Percentiles rank a stretch among this genome's conserved stretches.
phyloP scores from a whole-genome alignment of 805 yeast species.

The Wickerhamiella allomyrinae region DNA sequence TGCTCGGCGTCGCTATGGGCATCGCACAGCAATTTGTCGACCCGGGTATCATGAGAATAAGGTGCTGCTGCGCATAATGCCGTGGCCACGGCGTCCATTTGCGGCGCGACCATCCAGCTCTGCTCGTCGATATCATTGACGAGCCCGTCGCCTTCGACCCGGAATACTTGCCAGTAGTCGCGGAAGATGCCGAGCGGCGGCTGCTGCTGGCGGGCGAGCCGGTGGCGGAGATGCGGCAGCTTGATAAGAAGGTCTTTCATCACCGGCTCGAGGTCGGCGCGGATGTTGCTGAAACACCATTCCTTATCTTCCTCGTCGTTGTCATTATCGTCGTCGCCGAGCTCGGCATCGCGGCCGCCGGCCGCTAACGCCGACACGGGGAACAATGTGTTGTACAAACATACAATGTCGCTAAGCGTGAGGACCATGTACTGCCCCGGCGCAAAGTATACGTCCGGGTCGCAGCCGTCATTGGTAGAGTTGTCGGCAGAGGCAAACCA shows the following conservation, averaged over 20 bases:
- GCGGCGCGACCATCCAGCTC: background rate
- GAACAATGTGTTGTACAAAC: conserved; percentile 18
- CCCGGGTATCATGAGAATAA: background rate
- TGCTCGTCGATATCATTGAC: conserved; percentile 19
- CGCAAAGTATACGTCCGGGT: conserved; percentile 1
- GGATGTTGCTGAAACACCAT: conserved; percentile 24
- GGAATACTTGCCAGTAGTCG: conserved; percentile 25
- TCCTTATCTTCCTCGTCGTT: conserved; percentile 14
- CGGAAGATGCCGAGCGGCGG: conserved; percentile 10
- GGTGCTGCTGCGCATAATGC: background rate
- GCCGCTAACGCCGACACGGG: conserved; percentile 13
- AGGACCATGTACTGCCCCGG: conserved; percentile 20
- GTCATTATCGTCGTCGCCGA: background rate
- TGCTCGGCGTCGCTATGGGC: background rate
- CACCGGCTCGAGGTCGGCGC: conserved; percentile 24
- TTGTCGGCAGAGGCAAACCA: background rate
- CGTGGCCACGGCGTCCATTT: background rate
- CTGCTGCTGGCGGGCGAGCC: conserved; percentile 14
- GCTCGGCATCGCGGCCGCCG: conserved; percentile 5
- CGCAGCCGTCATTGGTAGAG: background rate
- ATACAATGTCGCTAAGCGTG: conserved; percentile 21
- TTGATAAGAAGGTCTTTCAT: conserved; percentile 17
- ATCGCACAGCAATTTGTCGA: background rate
- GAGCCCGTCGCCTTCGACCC: conserved; percentile 20
- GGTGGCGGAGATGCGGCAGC: conserved; percentile 15